Evolutionary conservation across 805 yeast genomes (phyloP), one percentile per base, ranked within the genome.

Genomic region (Candida takata): DNA sequence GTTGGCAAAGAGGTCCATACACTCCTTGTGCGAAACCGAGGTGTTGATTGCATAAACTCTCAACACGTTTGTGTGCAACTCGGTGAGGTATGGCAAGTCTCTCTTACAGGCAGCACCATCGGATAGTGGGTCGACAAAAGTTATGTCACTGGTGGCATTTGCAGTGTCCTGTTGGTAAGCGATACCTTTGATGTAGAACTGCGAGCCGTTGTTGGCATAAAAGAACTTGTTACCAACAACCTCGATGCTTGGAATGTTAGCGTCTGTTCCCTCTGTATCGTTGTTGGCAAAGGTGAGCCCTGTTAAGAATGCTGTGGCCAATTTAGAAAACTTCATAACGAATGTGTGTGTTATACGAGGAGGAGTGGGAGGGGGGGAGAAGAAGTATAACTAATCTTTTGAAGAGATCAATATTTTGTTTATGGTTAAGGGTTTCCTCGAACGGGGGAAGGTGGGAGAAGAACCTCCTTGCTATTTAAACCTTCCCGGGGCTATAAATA

Each of bases 21-120:
- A 83, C 19, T 62, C 73, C 48, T 71, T 73, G 64, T 84, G 95
- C 52, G 79, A 69, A 32, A 65, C 62, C 2, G 72, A 52, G 20
- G 84, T 75, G 61, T 84, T 76, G 38, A 84, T 70, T 36, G 88
- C 88, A 52, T 84, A 84, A 8, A 85, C 88, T 54, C 95, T 72
- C 43, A 84, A 60, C 13, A 73, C 70, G 57, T 84, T 85, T 40
- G 87, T 72, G 39, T 70, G 64, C 25, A 84, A 67, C 45, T 77
- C 65, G 40, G 61, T 56, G 37, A 83, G 62, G 57, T 79, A 77
- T 26, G 83, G 80, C 37, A 84, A 65, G 52, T 85, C 95, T 54
- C 95, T 70, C 51, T 72, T 57, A 64, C 95, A 84, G 5, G 74
- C 57, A 4, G 52, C 67, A 15, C 58, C 61, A 56, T 81, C 81